These are phyloP conservation scores for Termitomyces sp. DNA, from an alignment of 768 basidiomycete genomes.

Conservation along the genomic window DNA sequence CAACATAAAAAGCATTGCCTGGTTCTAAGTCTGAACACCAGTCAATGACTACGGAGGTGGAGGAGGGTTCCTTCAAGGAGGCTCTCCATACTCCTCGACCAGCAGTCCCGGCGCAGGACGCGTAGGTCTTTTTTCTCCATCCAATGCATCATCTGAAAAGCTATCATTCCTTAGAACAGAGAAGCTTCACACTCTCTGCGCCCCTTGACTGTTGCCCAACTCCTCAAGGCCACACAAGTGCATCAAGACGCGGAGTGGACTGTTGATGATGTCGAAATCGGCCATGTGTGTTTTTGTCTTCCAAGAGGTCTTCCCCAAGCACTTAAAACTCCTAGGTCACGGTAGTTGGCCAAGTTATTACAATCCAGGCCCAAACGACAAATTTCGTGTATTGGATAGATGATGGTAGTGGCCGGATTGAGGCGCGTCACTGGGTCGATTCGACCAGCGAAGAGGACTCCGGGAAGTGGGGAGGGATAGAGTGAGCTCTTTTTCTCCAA, in stretches of 20 bases:
- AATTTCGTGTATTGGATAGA: constrained; percentile 79
- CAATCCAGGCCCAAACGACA: constrained; percentile 68
- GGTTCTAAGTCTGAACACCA: constrained; percentile 4
- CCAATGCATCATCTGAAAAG: background rate
- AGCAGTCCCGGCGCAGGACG: constrained; percentile 60
- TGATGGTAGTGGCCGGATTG: constrained; percentile 80
- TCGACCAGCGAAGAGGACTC: constrained; percentile 53
- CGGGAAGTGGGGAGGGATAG: constrained; percentile 44
- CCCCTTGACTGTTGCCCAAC: constrained; percentile 76
- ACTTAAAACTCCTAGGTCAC: constrained; percentile 48
- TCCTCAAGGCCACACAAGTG: constrained; percentile 71
- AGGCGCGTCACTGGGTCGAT: constrained; percentile 83
- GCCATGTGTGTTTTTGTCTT: constrained; percentile 51
- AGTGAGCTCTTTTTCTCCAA: constrained; percentile 23
- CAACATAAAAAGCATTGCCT: constrained; percentile 4
- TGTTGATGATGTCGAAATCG: constrained; percentile 76
- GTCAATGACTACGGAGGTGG: constrained; percentile 44
- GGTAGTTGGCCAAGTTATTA: constrained; percentile 69
- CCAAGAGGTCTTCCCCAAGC: background rate
- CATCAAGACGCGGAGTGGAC: constrained; percentile 89
- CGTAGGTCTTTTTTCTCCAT: constrained; percentile 23
- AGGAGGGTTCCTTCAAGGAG: constrained; percentile 57
- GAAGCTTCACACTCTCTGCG: constrained; percentile 43
- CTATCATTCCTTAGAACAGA: constrained; percentile 23
- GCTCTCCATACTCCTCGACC: constrained; percentile 54